Evolutionary conservation across 2,329 filamentous ascomycete genomes (phyloP), one percentile per base, ranked within the genome.

Genomic region (Rutstroemia sp.): DNA sequence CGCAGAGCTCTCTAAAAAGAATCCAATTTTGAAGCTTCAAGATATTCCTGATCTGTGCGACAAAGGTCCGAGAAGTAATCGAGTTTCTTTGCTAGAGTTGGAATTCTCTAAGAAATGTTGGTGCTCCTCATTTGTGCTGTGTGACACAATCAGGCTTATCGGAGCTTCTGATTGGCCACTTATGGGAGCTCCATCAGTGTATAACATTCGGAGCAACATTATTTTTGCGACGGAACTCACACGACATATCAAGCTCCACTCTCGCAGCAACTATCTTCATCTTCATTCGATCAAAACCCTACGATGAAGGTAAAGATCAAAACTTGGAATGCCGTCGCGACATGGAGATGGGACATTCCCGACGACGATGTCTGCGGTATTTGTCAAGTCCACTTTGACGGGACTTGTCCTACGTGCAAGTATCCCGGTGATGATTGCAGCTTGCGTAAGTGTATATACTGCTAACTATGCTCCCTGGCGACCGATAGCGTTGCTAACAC

Each of bases 311-410:
- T 97, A 76, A 94, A 85, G 49, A 94, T 97, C 74, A 89, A 87
- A 68, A 83, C 90, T 70, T 97, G 92, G 90, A 87, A 94, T 67
- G 88, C 91, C 4, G 90, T 99, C 61, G 94, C 94, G 18, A 92
- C 91, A 55, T 99, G 94, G 94, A 86, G 90, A 62, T 99, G 94
- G 94, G 90, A 97, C 71, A 89, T 97, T 68, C 91, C 92, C 23
- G 91, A 96, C 67, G 92, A 96, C 74, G 92, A 99, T 71, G 92
- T 97, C 61, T 99, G 94, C 67, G 94, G 94, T 66, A 99, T 99
- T 75, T 99, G 94, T 74, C 92, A 95, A 70, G 92, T 95, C 61
- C 89, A 96, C 68, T 99, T 97, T 70, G 94, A 99, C 71, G 92
- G 92, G 58, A 97, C 94, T 25, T 99, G 94, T 76, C 92, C 94